phyloP scores from a whole-genome alignment of 495 filamentous ascomycete species.

The Thermothielavioides terrestris region DNA sequence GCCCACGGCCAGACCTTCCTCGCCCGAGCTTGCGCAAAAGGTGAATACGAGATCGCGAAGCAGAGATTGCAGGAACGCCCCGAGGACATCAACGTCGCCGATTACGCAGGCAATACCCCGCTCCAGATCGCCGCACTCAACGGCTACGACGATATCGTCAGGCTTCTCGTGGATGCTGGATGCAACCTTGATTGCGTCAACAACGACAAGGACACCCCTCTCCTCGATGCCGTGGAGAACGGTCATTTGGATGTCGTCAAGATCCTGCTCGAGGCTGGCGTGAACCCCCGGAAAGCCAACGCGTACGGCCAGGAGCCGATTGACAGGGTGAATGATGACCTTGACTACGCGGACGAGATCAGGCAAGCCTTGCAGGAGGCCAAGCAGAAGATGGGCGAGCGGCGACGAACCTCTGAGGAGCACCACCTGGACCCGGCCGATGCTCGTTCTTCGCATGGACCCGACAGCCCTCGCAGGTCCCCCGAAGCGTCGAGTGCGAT shows the following conservation, averaged over 20 bases:
- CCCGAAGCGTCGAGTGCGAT: constrained; percentile 38
- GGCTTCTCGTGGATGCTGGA: constrained; percentile 68
- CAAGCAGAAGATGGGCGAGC: constrained; percentile 40
- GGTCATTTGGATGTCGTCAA: constrained; percentile 86
- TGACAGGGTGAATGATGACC: constrained; percentile 64
- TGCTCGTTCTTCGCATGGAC: constrained; percentile 56
- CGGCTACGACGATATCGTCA: constrained; percentile 72
- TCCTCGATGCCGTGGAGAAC: constrained; percentile 94
- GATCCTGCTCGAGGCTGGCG: constrained; percentile 71
- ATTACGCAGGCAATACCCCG: constrained; percentile 90
- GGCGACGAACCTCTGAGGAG: constrained; percentile 57
- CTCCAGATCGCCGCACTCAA: constrained; percentile 83
- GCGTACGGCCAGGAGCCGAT: constrained; percentile 78
- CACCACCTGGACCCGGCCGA: constrained; percentile 46
- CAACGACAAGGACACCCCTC: constrained; percentile 83
- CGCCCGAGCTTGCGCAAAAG: constrained; percentile 72
- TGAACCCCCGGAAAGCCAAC: constrained; percentile 82
- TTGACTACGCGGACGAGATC: constrained; percentile 55
- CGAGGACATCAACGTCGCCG: constrained; percentile 77
- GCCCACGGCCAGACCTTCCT: constrained; percentile 76
- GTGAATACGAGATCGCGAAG: constrained; percentile 63
- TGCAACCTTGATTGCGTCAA: constrained; percentile 72
- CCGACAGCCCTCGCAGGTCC: constrained; percentile 58
- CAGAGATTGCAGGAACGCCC: constrained; percentile 63
- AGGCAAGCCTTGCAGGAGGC: constrained; percentile 45